Evolutionary conservation across 768 basidiomycete species (phyloP).

Genomic region (Kwoniella europaea): DNA sequence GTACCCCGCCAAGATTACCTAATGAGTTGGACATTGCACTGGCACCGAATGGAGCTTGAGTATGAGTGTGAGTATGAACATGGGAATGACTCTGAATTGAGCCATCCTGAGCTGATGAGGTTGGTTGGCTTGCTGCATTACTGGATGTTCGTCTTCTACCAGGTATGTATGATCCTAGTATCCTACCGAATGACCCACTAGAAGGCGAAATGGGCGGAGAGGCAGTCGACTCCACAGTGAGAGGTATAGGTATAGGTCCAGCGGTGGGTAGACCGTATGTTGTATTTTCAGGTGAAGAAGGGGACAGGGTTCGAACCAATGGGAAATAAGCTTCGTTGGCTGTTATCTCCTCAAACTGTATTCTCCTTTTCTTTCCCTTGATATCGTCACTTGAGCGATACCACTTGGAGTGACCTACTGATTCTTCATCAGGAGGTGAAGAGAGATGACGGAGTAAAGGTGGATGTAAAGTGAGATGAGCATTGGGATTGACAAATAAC

Average conservation of each 20-base stretch:
- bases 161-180: conserved; percentile 21
- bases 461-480: conserved; percentile 54
- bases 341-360: not conserved
- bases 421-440: conserved; percentile 3
- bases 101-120: not conserved
- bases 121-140: not conserved
- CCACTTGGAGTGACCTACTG: conserved; percentile 9
- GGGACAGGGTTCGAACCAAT: conserved; percentile 34
- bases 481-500: conserved; percentile 54
- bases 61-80: not conserved
- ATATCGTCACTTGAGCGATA: conserved; percentile 5
- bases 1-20: conserved; percentile 13
- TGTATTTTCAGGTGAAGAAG: conserved; percentile 32
- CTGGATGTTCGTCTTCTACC: conserved; percentile 23
- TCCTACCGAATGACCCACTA: conserved; percentile 19
- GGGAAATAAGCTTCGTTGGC: conserved; percentile 46
- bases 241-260: conserved; percentile 16
- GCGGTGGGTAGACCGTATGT: conserved; percentile 25
- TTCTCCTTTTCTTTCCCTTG: not conserved
- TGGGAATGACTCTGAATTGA: not conserved
- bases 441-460: conserved; percentile 41
- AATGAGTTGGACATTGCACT: not conserved
- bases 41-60: not conserved
- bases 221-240: conserved; percentile 2
- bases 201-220: conserved; percentile 7